Percentiles rank a stretch among this genome's conserved stretches.
Evolutionary conservation across 352 stramenopile species (phyloP).

Genomic region (Pelagophyceae sp.): DNA sequence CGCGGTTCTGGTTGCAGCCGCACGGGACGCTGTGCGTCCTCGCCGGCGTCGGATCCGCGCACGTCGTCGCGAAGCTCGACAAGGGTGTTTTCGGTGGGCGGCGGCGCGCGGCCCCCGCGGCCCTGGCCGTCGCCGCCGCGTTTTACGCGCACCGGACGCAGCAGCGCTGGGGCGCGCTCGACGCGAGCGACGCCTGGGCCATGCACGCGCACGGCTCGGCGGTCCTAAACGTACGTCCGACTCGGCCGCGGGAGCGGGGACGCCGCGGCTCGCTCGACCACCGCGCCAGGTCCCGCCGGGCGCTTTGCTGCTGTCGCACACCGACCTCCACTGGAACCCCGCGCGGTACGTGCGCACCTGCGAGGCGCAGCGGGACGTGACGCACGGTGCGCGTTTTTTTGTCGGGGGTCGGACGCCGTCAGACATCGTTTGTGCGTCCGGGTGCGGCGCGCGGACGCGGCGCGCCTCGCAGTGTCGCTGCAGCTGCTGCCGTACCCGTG

Average conservation of each 20-base stretch:
- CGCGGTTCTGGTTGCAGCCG: conserved; percentile 54
- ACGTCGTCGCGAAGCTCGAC: background rate
- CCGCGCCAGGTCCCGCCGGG: conserved; percentile 44
- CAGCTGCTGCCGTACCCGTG: conserved; percentile 71
- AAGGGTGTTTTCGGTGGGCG: background rate
- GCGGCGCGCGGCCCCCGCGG: too few relatives aligned
- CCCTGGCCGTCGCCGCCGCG: background rate
- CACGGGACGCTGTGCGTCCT: conserved; percentile 62
- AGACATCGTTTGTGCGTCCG: too few relatives aligned
- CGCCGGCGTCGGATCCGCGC: conserved; percentile 29
- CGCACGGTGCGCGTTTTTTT: too few relatives aligned
- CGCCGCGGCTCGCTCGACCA: too few relatives aligned
- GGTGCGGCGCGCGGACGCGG: too few relatives aligned
- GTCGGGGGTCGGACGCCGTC: too few relatives aligned
- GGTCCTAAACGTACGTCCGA: conserved; percentile 46
- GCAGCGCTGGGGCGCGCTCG: background rate
- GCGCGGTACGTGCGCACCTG: conserved; percentile 62
- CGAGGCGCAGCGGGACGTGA: conserved; percentile 48
- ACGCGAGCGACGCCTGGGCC: background rate
- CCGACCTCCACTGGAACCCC: conserved; percentile 67
- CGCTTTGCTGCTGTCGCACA: conserved; percentile 60
- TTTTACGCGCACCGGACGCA: background rate
- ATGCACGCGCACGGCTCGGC: conserved; percentile 30
- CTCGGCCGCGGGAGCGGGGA: too few relatives aligned
- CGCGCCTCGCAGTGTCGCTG: too few relatives aligned